Evolutionary conservation across 2,329 filamentous ascomycete genomes (phyloP).

Genomic region (Lachnellula cervina): DNA sequence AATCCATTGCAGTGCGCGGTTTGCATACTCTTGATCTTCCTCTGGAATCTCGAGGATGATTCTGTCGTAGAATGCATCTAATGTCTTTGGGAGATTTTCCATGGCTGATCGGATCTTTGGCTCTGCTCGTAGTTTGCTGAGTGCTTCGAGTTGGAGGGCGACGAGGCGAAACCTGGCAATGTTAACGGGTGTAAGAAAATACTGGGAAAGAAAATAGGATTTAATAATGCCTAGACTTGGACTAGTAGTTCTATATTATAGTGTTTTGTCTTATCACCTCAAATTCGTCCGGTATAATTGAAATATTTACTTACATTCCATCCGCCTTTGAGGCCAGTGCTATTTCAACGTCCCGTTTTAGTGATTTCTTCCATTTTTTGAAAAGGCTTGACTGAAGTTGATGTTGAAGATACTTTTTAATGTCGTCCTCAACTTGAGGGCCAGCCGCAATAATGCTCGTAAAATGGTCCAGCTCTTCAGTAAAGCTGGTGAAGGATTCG

Average conservation of each 20-base stretch:
- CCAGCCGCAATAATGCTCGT: not conserved
- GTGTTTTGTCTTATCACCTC: too few species aligned
- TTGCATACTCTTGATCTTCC: not conserved
- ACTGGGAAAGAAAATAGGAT: too few species aligned
- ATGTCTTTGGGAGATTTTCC: slow-evolving; percentile 5
- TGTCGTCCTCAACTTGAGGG: not conserved
- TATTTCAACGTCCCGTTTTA: not conserved
- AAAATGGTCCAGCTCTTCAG: not conserved
- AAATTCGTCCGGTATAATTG: too few species aligned
- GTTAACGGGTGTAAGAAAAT: not conserved
- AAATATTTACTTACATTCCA: slow-evolving; percentile 4
- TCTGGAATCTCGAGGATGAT: slow-evolving; percentile 2
- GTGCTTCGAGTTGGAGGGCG: slow-evolving; percentile 13
- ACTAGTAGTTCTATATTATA: too few species aligned
- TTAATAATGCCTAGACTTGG: too few species aligned
- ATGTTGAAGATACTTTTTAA: slow-evolving; percentile 3
- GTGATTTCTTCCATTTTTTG: not conserved
- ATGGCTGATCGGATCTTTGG: not conserved
- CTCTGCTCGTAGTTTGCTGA: not conserved
- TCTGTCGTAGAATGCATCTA: slow-evolving; percentile 12
- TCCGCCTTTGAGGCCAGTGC: slow-evolving; percentile 1
- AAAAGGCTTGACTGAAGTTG: not conserved
- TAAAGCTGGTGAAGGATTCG: not conserved
- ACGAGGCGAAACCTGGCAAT: slow-evolving; percentile 14
- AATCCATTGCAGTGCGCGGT: slow-evolving; percentile 22